Base-by-base conservation (phyloP, 805 yeast genomes). In the Candida taoyuanica region DNA sequence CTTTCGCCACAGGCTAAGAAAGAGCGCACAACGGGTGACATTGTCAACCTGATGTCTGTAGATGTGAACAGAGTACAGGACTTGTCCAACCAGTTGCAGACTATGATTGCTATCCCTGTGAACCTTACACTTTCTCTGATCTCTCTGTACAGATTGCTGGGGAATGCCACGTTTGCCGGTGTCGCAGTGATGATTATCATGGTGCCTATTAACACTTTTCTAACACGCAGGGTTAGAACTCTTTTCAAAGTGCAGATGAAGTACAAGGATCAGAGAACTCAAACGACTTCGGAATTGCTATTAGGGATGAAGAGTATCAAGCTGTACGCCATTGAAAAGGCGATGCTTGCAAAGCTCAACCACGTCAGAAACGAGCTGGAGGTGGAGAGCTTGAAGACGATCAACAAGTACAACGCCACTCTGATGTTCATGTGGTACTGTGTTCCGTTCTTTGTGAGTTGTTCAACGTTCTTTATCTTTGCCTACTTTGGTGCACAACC, bases 21-120 rank as follows among this genome's bases (percentile, higher is more conserved):
- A 23, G 67, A 71, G 14, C 65, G 73, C 47, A 63, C 86, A 2
- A 73, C 89, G 2, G 95, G 95, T 48, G 94, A 85, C 47, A 83
- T 87, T 36, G 72, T 86, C 47, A 86, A 85, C 52, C 68, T 81
- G 52, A 73, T 85, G 68, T 75, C 93, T 15, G 89, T 84, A 23
- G 96, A 87, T 63, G 78, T 84, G 11, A 63, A 65, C 33, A 68
- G 83, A 44, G 63, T 86, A 20, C 84, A 79, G 53, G 78, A 74
- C 27, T 60, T 83, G 37, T 59, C 75, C n/a, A 66, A 67, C 33
- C 70, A 73, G 43, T 60, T 79, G 18, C 80, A 75, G 47, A 66
- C 71, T 5, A 50, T 80, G 40, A 60, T 81, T 17, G 70, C 82
- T 31, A 76, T 80, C 2, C 87, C 87, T 5, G 57, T 76, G 14